Conservation (phyloP, 2,329 filamentous ascomycete species). For the Cladosporium colombiae region DNA sequence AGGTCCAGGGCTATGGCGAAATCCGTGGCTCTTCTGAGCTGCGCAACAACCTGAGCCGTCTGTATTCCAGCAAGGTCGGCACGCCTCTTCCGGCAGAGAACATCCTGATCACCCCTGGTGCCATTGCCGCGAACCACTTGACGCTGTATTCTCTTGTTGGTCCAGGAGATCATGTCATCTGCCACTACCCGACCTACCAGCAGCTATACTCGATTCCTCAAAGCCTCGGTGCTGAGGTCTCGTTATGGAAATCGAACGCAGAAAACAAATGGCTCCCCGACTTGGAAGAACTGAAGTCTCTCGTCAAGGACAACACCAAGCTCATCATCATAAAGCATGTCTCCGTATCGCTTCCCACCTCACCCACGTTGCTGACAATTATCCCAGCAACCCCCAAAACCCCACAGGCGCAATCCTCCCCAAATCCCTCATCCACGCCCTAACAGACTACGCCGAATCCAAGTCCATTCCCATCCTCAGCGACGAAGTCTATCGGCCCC, state of each 20-base stretch:
- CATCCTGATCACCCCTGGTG: conserved; percentile 75
- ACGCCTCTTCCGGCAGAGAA: conserved; percentile 58
- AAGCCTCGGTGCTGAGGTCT: conserved; percentile 75
- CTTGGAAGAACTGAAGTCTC: conserved; percentile 61
- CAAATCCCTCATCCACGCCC: conserved; percentile 58
- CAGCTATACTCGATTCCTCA: conserved; percentile 76
- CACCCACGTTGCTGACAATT: neutral
- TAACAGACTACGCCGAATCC: conserved; percentile 64
- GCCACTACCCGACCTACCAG: conserved; percentile 84
- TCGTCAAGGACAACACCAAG: conserved; percentile 71
- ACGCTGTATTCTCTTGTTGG: conserved; percentile 71
- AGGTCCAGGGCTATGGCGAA: conserved; percentile 69
- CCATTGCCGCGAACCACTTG: conserved; percentile 84
- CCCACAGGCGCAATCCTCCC: conserved; percentile 74
- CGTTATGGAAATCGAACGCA: conserved; percentile 70
- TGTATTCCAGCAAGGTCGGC: conserved; percentile 61
- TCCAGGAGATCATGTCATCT: conserved; percentile 79
- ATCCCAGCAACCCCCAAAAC: conserved; percentile 74
- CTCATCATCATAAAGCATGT: conserved; percentile 63
- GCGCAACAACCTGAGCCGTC: conserved; percentile 62
- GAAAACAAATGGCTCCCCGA: conserved; percentile 68
- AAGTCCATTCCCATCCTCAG: conserved; percentile 67
- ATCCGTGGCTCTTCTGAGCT: conserved; percentile 69
- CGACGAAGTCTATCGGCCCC: conserved; percentile 81
- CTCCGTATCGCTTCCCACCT: neutral